Evolutionary conservation across 1,284 basidiomycete genomes (phyloP), one percentile per base, ranked within the genome.

Genomic region (Vanrija humicola): DNA sequence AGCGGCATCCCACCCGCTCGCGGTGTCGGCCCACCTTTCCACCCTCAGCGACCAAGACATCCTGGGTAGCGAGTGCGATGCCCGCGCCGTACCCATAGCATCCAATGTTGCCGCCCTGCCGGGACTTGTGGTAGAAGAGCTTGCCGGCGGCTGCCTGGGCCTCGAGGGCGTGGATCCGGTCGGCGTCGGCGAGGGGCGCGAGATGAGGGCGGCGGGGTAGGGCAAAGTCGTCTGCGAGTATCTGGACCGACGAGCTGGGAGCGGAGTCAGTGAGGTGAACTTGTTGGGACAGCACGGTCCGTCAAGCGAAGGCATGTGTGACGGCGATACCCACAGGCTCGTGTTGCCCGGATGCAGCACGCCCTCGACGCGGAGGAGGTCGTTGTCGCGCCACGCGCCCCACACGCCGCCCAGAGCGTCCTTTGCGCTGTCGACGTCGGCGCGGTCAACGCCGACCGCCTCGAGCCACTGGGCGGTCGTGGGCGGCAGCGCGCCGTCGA

Each of bases 1-100:
- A 34, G 34, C 12, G 34, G 34, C 28, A 7, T 29, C 28, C 34
- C 10, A 34, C 12, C 34, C 34, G 34, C 14, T 10, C 14, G 18
- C n/a, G 28, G 6, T 28, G 7, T 23, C n/a, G n/a, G 44, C 48
- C 34, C 14, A 43, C 39, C 28, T 48, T 52, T 6, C 64, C 64
- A 1, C 64, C 64, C 2, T 49, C 60, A 2, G 52, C 58, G 14
- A 48, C 49, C n/a, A 66, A 54, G 10, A 53, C 58, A 44, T 66
- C 64, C 62, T 62, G 64, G 15, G 64, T 62, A 28, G 56, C 57
- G 60, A 66, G 64, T 23, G 62, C 64, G 5, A 64, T 56, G 5
- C 64, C 64, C 0, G 64, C 64, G 1, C 59, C 59, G 45, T 61
- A 61, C 5, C 59, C 59, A 25, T 57, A 61, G 43, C 59, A 61